Evolutionary conservation across 192 early-diverging fungal species (phyloP).

Genomic region (Spizellomyces sp.): DNA sequence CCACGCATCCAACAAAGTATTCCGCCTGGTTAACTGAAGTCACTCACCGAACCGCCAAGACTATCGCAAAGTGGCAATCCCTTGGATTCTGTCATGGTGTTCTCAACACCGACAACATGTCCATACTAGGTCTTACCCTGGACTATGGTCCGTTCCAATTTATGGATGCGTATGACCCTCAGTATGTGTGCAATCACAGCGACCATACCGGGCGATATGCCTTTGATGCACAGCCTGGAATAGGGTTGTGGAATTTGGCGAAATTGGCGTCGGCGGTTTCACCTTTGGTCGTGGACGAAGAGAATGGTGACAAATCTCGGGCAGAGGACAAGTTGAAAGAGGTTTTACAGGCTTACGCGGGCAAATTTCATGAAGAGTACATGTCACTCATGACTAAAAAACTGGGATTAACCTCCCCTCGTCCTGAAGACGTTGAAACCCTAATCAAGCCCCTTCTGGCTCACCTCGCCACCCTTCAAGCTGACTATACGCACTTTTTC

Average conservation of each 20-base stretch:
- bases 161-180: conserved; percentile 74
- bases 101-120: conserved; percentile 93
- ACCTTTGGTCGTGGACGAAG: conserved; percentile 64
- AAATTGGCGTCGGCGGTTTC: conserved; percentile 68
- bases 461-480: conserved; percentile 58
- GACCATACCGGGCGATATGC: conserved; percentile 75
- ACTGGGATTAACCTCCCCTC: conserved; percentile 34
- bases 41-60: conserved; percentile 63
- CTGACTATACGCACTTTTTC: conserved; percentile 80
- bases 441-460: conserved; percentile 72
- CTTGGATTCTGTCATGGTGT: conserved; percentile 81
- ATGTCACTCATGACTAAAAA: conserved; percentile 62
- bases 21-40: conserved; percentile 59
- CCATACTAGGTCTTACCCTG: conserved; percentile 74
- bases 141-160: conserved; percentile 86
- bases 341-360: conserved; percentile 56
- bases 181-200: conserved; percentile 78
- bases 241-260: conserved; percentile 80
- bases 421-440: conserved; percentile 51
- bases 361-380: conserved; percentile 54
- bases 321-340: conserved; percentile 26
- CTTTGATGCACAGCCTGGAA: conserved; percentile 76
- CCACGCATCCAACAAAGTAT: conserved; percentile 43
- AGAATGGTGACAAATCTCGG: conserved; percentile 44
- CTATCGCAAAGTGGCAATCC: conserved; percentile 80